phyloP scores from a whole-genome alignment of 345 rosid species.

The Lagerstroemia speciosa region DNA sequence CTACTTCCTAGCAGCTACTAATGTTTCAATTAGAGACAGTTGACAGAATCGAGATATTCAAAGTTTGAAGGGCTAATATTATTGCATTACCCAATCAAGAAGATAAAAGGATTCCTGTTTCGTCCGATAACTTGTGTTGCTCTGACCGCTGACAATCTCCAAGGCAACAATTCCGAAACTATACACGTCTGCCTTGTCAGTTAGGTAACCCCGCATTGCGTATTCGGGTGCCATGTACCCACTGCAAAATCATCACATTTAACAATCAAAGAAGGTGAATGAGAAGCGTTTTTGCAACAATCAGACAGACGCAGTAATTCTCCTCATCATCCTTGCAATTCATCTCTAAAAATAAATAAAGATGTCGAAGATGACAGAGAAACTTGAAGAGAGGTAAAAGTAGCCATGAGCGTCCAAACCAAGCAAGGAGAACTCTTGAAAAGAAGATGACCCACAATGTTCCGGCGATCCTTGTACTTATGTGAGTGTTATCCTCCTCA shows the following conservation, averaged over 20 bases:
- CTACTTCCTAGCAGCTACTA: too few species aligned
- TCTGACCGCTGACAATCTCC: constrained; percentile 25
- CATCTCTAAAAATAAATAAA: neutral
- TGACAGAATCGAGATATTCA: too few species aligned
- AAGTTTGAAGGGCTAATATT: too few species aligned
- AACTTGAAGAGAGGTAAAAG: too few species aligned
- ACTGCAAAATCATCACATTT: constrained; percentile 9
- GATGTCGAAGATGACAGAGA: neutral
- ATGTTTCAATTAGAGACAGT: too few species aligned
- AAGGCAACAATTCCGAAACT: constrained; percentile 31
- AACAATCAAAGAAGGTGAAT: too few species aligned
- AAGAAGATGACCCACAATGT: constrained; percentile 33
- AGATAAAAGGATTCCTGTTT: constrained; percentile 11
- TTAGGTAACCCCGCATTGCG: constrained; percentile 25
- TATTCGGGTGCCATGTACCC: too few species aligned
- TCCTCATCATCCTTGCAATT: too few species aligned
- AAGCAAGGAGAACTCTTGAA: neutral
- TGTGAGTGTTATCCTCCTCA: constrained; percentile 57
- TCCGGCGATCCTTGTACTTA: constrained; percentile 65
- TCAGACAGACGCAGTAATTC: too few species aligned
- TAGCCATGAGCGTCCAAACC: neutral
- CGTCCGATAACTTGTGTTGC: constrained; percentile 11
- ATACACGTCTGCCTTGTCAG: constrained; percentile 28
- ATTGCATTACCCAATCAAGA: constrained; percentile 23
- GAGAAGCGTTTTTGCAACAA: neutral